These are phyloP conservation scores for Lathyrus aphaca DNA, from an alignment of 306 rosid genomes.

Conservation along the genomic window DNA sequence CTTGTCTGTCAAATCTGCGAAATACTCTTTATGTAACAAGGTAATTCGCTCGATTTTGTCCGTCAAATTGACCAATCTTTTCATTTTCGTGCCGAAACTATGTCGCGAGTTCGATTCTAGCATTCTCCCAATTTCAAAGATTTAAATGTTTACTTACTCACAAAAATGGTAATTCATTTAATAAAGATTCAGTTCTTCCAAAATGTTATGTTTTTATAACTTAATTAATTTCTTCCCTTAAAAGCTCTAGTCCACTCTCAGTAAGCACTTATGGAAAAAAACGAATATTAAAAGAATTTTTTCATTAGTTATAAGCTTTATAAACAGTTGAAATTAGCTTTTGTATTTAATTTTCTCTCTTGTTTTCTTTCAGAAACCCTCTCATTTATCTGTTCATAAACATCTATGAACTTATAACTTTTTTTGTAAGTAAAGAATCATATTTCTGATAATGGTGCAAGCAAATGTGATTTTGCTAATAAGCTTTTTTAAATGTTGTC, in stretches of 20 bases:
- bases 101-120: too few species aligned
- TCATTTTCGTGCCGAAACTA: too few species aligned
- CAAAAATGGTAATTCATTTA: neutral
- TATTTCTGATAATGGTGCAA: conserved; percentile 1
- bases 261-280: neutral
- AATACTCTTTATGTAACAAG: too few species aligned
- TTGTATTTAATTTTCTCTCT: neutral
- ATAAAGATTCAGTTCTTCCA: neutral
- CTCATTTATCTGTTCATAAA: conserved; percentile 3
- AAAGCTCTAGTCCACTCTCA: neutral
- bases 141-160: neutral
- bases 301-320: neutral
- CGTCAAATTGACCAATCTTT: neutral
- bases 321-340: neutral
- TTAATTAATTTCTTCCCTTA: neutral
- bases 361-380: neutral
- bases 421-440: neutral
- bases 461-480: conserved; percentile 21
- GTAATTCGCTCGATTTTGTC: too few species aligned
- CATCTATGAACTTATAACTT: neutral
- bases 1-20: too few species aligned
- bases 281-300: too few species aligned
- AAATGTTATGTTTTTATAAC: neutral
- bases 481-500: conserved; percentile 29
- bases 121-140: neutral